Base-by-base conservation (phyloP, 2,329 filamentous ascomycete genomes). In the Colletotrichum chrysophilum region DNA sequence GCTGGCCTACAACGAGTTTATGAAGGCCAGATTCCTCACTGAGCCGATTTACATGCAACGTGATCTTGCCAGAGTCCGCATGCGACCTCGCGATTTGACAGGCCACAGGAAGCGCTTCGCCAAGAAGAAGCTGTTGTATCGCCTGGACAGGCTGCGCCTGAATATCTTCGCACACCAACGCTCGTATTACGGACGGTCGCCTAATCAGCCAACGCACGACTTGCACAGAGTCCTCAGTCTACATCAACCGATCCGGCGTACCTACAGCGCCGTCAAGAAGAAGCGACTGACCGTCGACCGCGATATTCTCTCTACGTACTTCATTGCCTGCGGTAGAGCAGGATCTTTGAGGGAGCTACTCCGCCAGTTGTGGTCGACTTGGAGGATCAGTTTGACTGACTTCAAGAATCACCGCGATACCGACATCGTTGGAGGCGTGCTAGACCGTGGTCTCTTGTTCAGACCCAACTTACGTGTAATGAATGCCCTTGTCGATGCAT, bases 401-500 rank as follows among this genome's bases (percentile, higher is more conserved):
- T 12, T 72, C n/a, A 62, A 60, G 21, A 71, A 76, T 64, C 71
- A 75, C 36, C 73, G 78, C 5, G 77, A 80, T 1, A 74, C 80
- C 12, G 21, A 75, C 9, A 75, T 87, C 55, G 77, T 72, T 2
- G 85, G 81, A 18, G 84, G 56, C 9, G 3, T 56, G 80, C 34
- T 79, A 80, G 2, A 88, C 90, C 58, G 85, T 1, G 85, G 87
- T 32, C 93, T 90, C 2, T 88, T 90, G 9, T 82, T 93, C 36
- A 85, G 87, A 66, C 94, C 95, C 3, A 91, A 90, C 1, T 77
- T 82, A 9, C 85, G 86, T 3, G 86, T 96, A 1, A 87, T 96
- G 26, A 87, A 90, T 70, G 89, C 93, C 10, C 85, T 96, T n/a
- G 93, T 93, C 7, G 92, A 95, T 80, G 86, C 88, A 2, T 94